Base-by-base conservation (phyloP, 2,329 filamentous ascomycete genomes). In the Sporothrix pallida region DNA sequence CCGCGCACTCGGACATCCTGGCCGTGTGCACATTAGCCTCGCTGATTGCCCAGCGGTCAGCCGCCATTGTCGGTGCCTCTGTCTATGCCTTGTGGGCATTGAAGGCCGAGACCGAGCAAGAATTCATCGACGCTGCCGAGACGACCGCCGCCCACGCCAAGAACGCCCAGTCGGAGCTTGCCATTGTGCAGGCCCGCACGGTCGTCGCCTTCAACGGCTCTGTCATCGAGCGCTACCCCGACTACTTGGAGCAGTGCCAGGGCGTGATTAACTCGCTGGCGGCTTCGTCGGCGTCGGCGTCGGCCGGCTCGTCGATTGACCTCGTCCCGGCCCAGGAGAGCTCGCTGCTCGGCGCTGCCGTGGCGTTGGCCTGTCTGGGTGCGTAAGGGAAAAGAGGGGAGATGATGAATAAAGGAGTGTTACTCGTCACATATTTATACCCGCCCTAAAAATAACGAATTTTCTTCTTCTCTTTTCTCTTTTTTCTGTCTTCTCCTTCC, bases 181-280 rank as follows among this genome's bases (percentile, higher is more conserved):
- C 80, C 37, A 75, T 79, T 7, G 72, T 77, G 48, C 82, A 83
- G 73, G 54, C 69, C 12, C 82, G 83, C 73, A 90, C 88, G 2
- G 86, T 88, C 1, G 88, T 95, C n/a, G 91, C 91, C 3, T 95
- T 91, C 81, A 94, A 93, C 79, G 93, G 93, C 62, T 92, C 90
- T 42, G 92, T 95, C 69, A 90, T 95, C 70, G 92, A 95, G 81
- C 90, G 91, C 77, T 95, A 95, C 79, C 92, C 93, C 0, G 83
- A 84, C 8, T 95, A 94, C 80, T 84, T 87, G 26, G 81, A 81
- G 46, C 85, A 83, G 58, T 91, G 90, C 78, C 92, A 95, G 80
- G 79, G 79, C 6, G 89, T 90, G 77, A 82, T 95, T 65, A 85
- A 93, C 78, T 83, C 85, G 54, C 83, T 95, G 42, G 23, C 26